phyloP scores from a whole-genome alignment of 257 asterid genomes.

The Cinchona pubescens region DNA sequence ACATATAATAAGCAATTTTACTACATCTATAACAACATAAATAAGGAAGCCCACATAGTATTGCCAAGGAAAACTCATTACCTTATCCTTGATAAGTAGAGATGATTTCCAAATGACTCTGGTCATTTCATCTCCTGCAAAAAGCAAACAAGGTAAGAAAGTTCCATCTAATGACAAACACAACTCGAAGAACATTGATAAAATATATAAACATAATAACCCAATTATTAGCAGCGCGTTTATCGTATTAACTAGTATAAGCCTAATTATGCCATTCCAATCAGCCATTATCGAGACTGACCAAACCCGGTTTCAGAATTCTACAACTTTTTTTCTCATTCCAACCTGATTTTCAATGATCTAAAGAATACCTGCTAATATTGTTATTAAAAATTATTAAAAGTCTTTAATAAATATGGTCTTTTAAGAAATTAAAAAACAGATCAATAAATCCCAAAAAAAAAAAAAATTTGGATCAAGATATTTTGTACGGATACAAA shows the following conservation, averaged over 20 bases:
- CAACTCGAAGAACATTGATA: not conserved
- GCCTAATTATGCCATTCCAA: not conserved
- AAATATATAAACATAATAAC: not conserved
- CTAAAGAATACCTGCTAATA: not conserved
- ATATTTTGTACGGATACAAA: not conserved
- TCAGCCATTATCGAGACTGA: not conserved
- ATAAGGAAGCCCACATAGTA: not conserved
- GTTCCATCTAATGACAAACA: not conserved
- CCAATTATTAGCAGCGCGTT: not conserved
- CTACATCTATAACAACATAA: not conserved
- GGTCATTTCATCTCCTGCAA: slow-evolving; percentile 98
- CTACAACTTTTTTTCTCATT: no score
- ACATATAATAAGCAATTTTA: slow-evolving; percentile 13
- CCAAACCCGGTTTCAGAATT: not conserved
- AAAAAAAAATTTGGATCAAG: not conserved
- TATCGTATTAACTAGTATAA: not conserved
- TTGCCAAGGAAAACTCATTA: slow-evolving; percentile 21
- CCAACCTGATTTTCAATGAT: not conserved
- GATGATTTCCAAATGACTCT: slow-evolving; percentile 87
- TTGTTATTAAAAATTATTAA: no score
- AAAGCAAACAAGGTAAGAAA: slow-evolving; percentile 20
- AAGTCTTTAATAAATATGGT: no score
- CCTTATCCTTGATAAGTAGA: slow-evolving; percentile 99
- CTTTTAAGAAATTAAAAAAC: not conserved
- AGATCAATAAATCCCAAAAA: not conserved